phyloP scores from a whole-genome alignment of 495 filamentous ascomycete species.

The Xylaria cubensis region DNA sequence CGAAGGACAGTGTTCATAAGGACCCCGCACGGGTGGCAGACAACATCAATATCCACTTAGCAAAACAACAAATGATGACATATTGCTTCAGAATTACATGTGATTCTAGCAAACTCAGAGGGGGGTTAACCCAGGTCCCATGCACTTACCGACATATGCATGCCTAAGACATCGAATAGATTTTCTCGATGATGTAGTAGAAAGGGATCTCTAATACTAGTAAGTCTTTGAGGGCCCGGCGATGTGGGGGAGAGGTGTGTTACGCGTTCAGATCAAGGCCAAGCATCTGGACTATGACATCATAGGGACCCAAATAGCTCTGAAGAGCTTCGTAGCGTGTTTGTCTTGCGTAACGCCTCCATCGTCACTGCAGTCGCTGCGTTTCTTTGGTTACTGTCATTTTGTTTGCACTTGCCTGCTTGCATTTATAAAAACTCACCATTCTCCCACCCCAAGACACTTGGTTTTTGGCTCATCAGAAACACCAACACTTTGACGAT shows the following conservation, averaged over 20 bases:
- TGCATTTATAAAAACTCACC: constrained; percentile 19
- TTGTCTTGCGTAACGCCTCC: constrained; percentile 21
- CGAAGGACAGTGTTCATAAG: too few relatives aligned
- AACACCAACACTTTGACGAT: background rate
- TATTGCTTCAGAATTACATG: constrained; percentile 11
- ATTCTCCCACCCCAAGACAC: background rate
- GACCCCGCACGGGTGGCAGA: too few relatives aligned
- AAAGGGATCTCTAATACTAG: background rate
- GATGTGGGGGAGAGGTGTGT: background rate
- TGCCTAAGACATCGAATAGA: background rate
- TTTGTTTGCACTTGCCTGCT: constrained; percentile 9
- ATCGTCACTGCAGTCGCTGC: constrained; percentile 19
- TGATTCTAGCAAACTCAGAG: background rate
- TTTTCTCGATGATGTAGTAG: constrained; percentile 5
- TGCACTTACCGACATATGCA: constrained; percentile 9
- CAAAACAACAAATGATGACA: background rate
- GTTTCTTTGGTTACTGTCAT: constrained; percentile 17
- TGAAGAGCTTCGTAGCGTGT: constrained; percentile 13
- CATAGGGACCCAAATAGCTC: constrained; percentile 6
- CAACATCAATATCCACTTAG: too few relatives aligned
- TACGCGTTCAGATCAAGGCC: background rate
- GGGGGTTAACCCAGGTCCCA: too few relatives aligned
- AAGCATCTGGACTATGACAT: constrained; percentile 17
- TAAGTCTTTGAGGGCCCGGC: background rate
- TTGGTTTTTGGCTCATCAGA: background rate